These are phyloP conservation scores for Cyberlindnera suaveolens DNA, from an alignment of 805 yeast genomes.

Conservation along the genomic window DNA sequence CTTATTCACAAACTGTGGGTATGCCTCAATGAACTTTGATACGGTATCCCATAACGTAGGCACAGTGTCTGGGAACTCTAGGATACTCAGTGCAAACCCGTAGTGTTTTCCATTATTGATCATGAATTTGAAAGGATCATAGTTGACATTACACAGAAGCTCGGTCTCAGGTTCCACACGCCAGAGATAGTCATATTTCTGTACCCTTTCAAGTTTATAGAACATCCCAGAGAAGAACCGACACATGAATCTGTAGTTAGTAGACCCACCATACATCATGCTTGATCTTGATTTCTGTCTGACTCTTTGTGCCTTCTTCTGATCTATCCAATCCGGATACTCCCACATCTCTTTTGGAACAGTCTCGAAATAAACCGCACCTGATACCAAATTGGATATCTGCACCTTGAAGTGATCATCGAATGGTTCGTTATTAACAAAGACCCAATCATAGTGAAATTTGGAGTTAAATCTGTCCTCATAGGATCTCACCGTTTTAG, in stretches of 20 bases:
- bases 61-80: slow-evolving; percentile 59
- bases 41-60: slow-evolving; percentile 39
- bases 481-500: slow-evolving; percentile 55
- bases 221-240: slow-evolving; percentile 46
- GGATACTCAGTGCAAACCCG: slow-evolving; percentile 69
- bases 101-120: slow-evolving; percentile 57
- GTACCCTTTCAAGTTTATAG: slow-evolving; percentile 51
- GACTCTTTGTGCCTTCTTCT: slow-evolving; percentile 26
- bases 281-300: slow-evolving; percentile 25
- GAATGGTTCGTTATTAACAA: slow-evolving; percentile 43
- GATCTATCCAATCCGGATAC: slow-evolving; percentile 38
- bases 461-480: slow-evolving; percentile 76
- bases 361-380: slow-evolving; percentile 34
- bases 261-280: slow-evolving; percentile 44
- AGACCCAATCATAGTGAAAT: slow-evolving; percentile 81
- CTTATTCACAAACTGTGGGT: slow-evolving; percentile 11
- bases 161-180: slow-evolving; percentile 67
- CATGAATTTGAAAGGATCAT: slow-evolving; percentile 54
- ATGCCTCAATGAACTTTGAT: slow-evolving; percentile 35
- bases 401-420: slow-evolving; percentile 30
- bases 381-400: slow-evolving; percentile 31
- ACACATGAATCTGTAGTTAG: slow-evolving; percentile 68
- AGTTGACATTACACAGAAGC: slow-evolving; percentile 51
- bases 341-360: slow-evolving; percentile 44
- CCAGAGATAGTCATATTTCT: slow-evolving; percentile 63